These are phyloP conservation scores for Castanea mollissima DNA, from an alignment of 306 rosid species.

Conservation along the genomic window DNA sequence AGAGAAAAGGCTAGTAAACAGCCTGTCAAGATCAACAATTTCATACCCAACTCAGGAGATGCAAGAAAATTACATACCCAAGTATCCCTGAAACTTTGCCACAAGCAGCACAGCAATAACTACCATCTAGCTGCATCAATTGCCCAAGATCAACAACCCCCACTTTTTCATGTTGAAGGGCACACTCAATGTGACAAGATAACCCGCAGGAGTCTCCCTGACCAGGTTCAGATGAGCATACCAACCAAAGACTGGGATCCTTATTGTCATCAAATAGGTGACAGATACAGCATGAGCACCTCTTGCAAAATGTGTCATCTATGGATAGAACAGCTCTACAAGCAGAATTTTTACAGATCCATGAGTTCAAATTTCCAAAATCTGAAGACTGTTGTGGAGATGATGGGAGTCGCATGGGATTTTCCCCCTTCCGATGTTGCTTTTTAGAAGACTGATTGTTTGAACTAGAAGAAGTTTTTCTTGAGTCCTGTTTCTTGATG, in stretches of 20 bases:
- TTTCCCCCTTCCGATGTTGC: conserved; percentile 86
- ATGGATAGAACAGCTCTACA: conserved; percentile 90
- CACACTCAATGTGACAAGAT: conserved; percentile 98
- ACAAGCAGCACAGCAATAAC: conserved; percentile 97
- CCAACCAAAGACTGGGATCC: conserved; percentile 99
- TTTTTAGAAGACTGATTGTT: conserved; percentile 59
- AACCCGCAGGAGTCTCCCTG: conserved; percentile 84
- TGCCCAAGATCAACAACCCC: conserved; percentile 99
- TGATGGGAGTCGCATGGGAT: conserved; percentile 64
- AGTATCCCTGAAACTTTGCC: conserved; percentile 98
- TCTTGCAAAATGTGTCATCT: conserved; percentile 91
- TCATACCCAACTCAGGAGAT: neutral
- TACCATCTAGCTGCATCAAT: conserved; percentile 96
- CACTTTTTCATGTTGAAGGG: conserved; percentile 82
- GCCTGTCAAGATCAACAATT: neutral
- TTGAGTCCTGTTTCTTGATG: conserved; percentile 75
- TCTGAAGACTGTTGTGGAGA: conserved; percentile 64
- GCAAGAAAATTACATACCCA: conserved; percentile 62
- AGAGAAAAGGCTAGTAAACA: neutral
- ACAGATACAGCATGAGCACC: conserved; percentile 99
- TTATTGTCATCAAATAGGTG: conserved; percentile 96
- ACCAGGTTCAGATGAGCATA: conserved; percentile 77
- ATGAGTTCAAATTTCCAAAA: conserved; percentile 64
- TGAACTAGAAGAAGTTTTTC: conserved; percentile 54
- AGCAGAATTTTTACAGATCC: conserved; percentile 97